Conservation (phyloP, 352 stramenopile genomes). For the Phytophthora multivora region DNA sequence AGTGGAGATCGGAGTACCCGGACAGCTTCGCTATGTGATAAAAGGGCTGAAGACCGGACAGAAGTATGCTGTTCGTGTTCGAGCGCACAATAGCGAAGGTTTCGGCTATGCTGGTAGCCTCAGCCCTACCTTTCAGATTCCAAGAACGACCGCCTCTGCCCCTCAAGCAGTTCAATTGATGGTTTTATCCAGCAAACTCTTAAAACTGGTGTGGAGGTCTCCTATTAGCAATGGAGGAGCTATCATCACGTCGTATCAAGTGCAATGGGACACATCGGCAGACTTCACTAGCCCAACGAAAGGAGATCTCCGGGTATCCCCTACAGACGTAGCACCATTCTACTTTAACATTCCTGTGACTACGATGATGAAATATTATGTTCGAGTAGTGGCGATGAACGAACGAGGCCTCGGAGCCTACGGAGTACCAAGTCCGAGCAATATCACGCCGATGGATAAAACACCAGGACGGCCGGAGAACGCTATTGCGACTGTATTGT, state of each 20-base stretch:
- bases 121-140: slow-evolving; percentile 55
- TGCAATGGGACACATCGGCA: slow-evolving; percentile 94
- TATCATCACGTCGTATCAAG: slow-evolving; percentile 82
- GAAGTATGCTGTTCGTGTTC: slow-evolving; percentile 65
- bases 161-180: slow-evolving; percentile 55
- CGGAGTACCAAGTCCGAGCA: slow-evolving; percentile 49
- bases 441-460: slow-evolving; percentile 62
- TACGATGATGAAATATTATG: slow-evolving; percentile 74
- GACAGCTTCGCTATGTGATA: slow-evolving; percentile 45
- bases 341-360: slow-evolving; percentile 93
- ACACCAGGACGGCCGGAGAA: slow-evolving; percentile 78
- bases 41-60: slow-evolving; percentile 54
- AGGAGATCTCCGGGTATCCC: slow-evolving; percentile 41
- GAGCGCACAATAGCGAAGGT: slow-evolving; percentile 64
- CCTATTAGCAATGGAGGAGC: slow-evolving; percentile 74
- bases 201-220: slow-evolving; percentile 83
- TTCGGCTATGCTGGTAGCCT: slow-evolving; percentile 61
- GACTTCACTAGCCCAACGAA: slow-evolving; percentile 47
- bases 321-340: slow-evolving; percentile 60
- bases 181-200: slow-evolving; percentile 57
- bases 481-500: slow-evolving; percentile 74
- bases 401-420: slow-evolving; percentile 77
- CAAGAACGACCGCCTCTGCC: slow-evolving; percentile 43
- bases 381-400: slow-evolving; percentile 93
- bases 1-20: slow-evolving; percentile 39